A percentile compares a stretch with the other conserved stretches of the same genome.
These are phyloP conservation scores for Rubroboletus satanas DNA, from an alignment of 768 basidiomycete species.

Conservation along the genomic window DNA sequence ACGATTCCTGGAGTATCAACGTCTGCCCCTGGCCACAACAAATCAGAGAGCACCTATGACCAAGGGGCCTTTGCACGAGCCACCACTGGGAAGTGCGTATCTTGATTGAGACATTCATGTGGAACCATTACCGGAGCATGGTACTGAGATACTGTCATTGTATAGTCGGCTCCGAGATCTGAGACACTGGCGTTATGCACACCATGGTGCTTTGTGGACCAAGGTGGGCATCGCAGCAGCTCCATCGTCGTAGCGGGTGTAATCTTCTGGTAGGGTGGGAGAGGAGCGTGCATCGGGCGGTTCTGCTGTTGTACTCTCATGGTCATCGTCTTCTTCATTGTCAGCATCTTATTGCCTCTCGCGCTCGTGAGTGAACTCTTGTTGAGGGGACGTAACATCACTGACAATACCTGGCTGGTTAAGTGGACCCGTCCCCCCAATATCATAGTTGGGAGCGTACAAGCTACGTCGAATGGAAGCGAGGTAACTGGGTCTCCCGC, in stretches of 20 bases:
- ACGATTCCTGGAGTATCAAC: conserved; percentile 10
- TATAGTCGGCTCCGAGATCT: conserved; percentile 32
- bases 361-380: conserved; percentile 49
- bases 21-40: conserved; percentile 21
- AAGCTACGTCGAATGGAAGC: conserved; percentile 37
- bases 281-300: conserved; percentile 57
- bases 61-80: conserved; percentile 40
- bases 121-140: neutral
- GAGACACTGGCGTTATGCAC: conserved; percentile 50
- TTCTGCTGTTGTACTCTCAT: conserved; percentile 77
- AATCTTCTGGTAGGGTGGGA: conserved; percentile 45
- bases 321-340: conserved; percentile 57
- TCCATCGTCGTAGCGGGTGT: neutral
- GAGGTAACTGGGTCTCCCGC: conserved; percentile 36
- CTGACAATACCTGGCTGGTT: conserved; percentile 2
- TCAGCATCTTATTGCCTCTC: conserved; percentile 63
- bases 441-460: conserved; percentile 51
- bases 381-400: neutral
- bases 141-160: conserved; percentile 3
- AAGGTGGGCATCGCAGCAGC: conserved; percentile 38
- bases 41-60: conserved; percentile 37
- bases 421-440: conserved; percentile 80
- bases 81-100: conserved; percentile 29
- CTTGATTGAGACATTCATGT: neutral
- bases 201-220: conserved; percentile 66